These are phyloP conservation scores for Fusarium paranaense DNA, from an alignment of 2,329 filamentous ascomycete species.

Conservation along the genomic window DNA sequence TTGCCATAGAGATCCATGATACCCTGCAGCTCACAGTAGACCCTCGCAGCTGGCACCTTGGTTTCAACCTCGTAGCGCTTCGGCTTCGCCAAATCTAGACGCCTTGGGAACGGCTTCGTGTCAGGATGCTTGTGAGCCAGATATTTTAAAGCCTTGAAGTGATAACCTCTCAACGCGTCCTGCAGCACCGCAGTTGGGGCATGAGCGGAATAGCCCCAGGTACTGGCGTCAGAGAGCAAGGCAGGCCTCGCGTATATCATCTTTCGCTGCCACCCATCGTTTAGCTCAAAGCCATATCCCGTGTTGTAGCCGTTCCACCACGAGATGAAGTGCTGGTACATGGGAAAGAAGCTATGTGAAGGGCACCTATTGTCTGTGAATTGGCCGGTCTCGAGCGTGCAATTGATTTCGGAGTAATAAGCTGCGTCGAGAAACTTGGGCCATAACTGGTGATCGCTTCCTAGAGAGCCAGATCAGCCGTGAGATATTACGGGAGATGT, in stretches of 20 bases:
- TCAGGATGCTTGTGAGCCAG: not conserved
- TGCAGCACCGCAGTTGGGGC: constrained; percentile 7
- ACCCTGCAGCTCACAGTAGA: not conserved
- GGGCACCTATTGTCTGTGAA: not conserved
- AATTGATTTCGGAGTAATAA: not conserved
- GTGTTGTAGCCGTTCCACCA: constrained; percentile 12
- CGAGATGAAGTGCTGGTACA: constrained; percentile 1
- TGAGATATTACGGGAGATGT: not conserved
- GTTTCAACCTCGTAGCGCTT: not conserved
- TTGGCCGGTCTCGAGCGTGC: not conserved
- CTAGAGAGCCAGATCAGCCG: not conserved
- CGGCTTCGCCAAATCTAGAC: not conserved
- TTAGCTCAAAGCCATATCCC: not conserved
- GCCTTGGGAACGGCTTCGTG: not conserved
- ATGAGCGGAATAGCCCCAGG: constrained; percentile 17
- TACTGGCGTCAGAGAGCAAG: not conserved
- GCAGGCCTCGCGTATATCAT: constrained; percentile 1
- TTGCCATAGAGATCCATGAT: not conserved
- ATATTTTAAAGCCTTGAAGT: not conserved
- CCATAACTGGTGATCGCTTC: not conserved
- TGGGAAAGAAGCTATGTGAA: not conserved
- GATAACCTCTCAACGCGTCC: not conserved
- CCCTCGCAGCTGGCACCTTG: constrained; percentile 1
- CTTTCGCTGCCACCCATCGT: constrained; percentile 12
- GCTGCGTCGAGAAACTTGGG: not conserved